Percentiles rank a stretch among this genome's conserved stretches.
These are phyloP conservation scores for Crinitomyces ghanaensis DNA, from an alignment of 805 yeast genomes.

Conservation along the genomic window DNA sequence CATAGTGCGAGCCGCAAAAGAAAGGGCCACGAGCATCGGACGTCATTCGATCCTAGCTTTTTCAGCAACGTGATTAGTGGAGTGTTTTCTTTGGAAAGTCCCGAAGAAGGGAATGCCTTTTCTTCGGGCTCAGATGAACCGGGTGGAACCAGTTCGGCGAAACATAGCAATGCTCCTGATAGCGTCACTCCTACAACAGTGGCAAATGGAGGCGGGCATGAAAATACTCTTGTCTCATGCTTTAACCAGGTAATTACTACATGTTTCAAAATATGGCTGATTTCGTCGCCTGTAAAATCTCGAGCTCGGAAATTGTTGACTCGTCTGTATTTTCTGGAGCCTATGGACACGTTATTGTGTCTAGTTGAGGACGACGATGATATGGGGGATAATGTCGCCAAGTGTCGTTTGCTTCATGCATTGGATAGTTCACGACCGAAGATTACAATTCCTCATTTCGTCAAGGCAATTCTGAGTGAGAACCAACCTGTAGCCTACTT, in stretches of 20 bases:
- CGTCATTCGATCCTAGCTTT: constrained; percentile 37
- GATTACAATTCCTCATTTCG: constrained; percentile 54
- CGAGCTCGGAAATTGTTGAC: constrained; percentile 57
- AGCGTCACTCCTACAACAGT: constrained; percentile 29
- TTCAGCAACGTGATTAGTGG: constrained; percentile 51
- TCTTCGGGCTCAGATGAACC: too few species aligned
- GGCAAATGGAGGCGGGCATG: too few species aligned
- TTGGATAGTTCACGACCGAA: constrained; percentile 79
- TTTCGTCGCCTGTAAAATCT: constrained; percentile 46
- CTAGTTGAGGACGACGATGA: constrained; percentile 33
- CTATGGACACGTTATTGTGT: constrained; percentile 60
- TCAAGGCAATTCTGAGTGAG: constrained; percentile 38
- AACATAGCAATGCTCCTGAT: constrained; percentile 43
- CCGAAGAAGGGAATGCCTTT: constrained; percentile 31
- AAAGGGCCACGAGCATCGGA: constrained; percentile 2
- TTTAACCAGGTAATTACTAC: too few species aligned
- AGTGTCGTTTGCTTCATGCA: constrained; percentile 60
- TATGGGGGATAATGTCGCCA: constrained; percentile 33
- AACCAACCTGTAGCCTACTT: constrained; percentile 39
- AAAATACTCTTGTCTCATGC: constrained; percentile 32
- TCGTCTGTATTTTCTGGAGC: constrained; percentile 52
- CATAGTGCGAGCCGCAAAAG: too few species aligned
- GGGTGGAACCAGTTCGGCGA: too few species aligned
- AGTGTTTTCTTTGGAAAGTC: constrained; percentile 64
- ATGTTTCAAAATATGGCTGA: too few species aligned